Evolutionary conservation across 2,329 filamentous ascomycete genomes (phyloP).

Genomic region (Aspergillus piperis): DNA sequence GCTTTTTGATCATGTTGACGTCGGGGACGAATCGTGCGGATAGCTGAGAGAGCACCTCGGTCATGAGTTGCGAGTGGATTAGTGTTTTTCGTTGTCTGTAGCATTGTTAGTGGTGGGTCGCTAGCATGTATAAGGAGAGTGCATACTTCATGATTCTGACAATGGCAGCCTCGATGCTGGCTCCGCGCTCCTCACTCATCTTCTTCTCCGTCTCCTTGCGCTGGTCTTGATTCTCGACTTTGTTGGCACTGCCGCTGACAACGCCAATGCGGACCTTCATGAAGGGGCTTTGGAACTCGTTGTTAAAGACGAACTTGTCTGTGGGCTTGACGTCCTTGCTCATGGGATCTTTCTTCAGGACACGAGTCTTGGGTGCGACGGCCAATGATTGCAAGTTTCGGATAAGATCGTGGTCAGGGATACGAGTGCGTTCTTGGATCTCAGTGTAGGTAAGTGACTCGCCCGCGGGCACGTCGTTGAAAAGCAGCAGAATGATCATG

Average conservation of each 20-base stretch:
- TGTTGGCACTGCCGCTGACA: conserved; percentile 73
- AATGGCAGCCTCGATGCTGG: conserved; percentile 54
- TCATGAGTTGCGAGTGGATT: conserved; percentile 51
- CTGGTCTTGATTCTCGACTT: conserved; percentile 73
- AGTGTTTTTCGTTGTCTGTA: conserved; percentile 52
- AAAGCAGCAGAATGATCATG: conserved; percentile 86
- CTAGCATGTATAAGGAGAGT: too few relatives aligned
- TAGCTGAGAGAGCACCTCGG: conserved; percentile 53
- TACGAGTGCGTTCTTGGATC: conserved; percentile 79
- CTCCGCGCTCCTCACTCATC: conserved; percentile 52
- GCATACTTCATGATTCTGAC: conserved; percentile 50
- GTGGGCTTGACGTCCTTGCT: conserved; percentile 73
- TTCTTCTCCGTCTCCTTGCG: conserved; percentile 53
- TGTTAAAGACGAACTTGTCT: conserved; percentile 82
- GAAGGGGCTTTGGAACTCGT: conserved; percentile 76
- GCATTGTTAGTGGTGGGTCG: not conserved
- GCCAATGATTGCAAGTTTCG: conserved; percentile 79
- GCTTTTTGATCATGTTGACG: conserved; percentile 55
- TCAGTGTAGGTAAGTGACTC: conserved; percentile 66
- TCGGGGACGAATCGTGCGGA: conserved; percentile 53
- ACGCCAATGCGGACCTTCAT: conserved; percentile 88
- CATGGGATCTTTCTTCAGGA: conserved; percentile 78
- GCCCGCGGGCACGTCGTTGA: conserved; percentile 70
- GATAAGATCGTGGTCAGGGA: conserved; percentile 71
- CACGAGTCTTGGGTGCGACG: conserved; percentile 77